Conservation (phyloP, 225 moss, liverwort and hornwort species). For the Rhytidiadelphus loreus region DNA sequence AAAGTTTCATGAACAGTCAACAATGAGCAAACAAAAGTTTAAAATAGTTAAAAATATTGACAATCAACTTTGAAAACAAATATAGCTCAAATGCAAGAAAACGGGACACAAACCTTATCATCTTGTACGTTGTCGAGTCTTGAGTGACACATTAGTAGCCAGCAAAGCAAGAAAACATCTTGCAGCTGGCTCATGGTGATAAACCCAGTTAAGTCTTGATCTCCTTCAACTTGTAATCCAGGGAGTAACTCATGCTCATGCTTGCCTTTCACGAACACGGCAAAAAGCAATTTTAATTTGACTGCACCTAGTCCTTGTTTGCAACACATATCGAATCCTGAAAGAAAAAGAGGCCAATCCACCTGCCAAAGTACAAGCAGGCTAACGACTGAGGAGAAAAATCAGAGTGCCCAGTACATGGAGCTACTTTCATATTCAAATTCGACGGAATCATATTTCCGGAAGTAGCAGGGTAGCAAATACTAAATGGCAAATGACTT, state of each 20-base stretch:
- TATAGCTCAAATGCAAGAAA: background rate
- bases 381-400: background rate
- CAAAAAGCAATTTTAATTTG: conserved; percentile 47
- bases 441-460: background rate
- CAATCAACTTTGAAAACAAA: background rate
- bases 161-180: conserved; percentile 68
- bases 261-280: conserved; percentile 43
- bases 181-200: conserved; percentile 63
- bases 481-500: background rate
- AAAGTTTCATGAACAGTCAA: background rate
- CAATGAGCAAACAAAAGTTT: background rate
- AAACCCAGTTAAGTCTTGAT: conserved; percentile 47
- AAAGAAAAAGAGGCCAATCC: conserved; percentile 49
- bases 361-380: conserved; percentile 30
- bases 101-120: conserved; percentile 21
- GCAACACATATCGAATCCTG: conserved; percentile 42
- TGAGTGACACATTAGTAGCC: conserved; percentile 74
- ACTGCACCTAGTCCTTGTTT: conserved; percentile 50
- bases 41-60: background rate
- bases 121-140: conserved; percentile 40
- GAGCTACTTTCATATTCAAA: background rate
- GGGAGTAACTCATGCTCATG: conserved; percentile 29
- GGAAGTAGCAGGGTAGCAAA: background rate
- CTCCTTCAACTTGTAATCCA: conserved; percentile 35
- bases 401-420: background rate